Percentiles rank a stretch among this genome's conserved stretches.
These are phyloP conservation scores for Aspergillus campestris DNA, from an alignment of 495 filamentous ascomycete genomes.

Conservation along the genomic window DNA sequence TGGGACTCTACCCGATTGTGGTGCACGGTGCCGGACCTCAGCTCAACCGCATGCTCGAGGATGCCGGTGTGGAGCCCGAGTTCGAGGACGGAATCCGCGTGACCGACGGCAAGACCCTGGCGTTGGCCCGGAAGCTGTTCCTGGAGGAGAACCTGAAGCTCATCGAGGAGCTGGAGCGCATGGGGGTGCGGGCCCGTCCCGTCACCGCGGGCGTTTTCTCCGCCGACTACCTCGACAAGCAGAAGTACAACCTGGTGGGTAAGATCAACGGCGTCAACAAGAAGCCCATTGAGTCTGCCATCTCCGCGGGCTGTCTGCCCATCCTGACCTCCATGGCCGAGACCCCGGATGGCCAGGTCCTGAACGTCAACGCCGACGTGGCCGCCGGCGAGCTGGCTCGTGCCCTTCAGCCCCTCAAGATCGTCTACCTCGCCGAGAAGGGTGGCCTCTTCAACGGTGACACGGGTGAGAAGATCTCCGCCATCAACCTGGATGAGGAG, in stretches of 20 bases:
- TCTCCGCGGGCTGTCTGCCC: conserved; percentile 84
- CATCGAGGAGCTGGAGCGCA: conserved; percentile 81
- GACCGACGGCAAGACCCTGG: conserved; percentile 92
- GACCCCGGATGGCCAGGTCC: conserved; percentile 82
- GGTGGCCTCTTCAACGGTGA: conserved; percentile 92
- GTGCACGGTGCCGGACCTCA: conserved; percentile 96
- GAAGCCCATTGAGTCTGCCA: conserved; percentile 81
- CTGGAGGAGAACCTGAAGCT: conserved; percentile 94
- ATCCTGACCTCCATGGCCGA: conserved; percentile 97
- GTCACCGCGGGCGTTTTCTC: conserved; percentile 91
- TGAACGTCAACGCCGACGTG: conserved; percentile 98
- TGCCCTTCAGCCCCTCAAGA: conserved; percentile 88
- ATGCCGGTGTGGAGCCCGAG: conserved; percentile 87
- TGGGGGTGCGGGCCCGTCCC: conserved; percentile 85
- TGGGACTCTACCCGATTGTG: conserved; percentile 92
- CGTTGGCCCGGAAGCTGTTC: conserved; percentile 84
- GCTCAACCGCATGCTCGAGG: conserved; percentile 86
- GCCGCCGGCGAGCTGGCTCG: conserved; percentile 89
- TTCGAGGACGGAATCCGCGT: conserved; percentile 96
- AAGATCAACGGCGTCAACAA: conserved; percentile 94
- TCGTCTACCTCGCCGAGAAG: conserved; percentile 97
- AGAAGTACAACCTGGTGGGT: conserved; percentile 89
- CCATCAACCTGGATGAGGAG: conserved; percentile 96
- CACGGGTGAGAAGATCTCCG: conserved; percentile 90
- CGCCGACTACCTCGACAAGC: conserved; percentile 89